Conservation (phyloP, 208 protist species). For the Trypanosoma grayi region DNA sequence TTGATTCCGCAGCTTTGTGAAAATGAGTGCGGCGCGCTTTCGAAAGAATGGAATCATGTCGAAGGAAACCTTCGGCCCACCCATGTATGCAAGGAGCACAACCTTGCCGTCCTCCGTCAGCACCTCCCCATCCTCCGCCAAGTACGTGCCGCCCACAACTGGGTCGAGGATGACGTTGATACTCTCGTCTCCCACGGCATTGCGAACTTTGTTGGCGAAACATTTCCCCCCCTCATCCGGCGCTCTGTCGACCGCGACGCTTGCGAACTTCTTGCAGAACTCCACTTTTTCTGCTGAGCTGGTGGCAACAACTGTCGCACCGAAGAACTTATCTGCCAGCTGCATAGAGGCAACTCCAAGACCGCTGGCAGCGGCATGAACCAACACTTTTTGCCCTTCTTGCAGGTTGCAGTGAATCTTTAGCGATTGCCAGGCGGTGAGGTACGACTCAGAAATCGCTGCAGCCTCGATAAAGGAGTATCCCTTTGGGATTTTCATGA, state of each 20-base stretch:
- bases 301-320: conserved; percentile 59
- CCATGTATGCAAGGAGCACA: conserved; percentile 67
- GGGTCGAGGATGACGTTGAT: conserved; percentile 81
- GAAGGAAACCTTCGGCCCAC: conserved; percentile 51
- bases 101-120: conserved; percentile 68
- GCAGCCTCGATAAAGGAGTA: conserved; percentile 87
- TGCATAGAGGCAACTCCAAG: conserved; percentile 85
- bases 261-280: conserved; percentile 62
- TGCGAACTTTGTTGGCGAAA: conserved; percentile 67
- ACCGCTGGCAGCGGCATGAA: conserved; percentile 89
- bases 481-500: conserved; percentile 80
- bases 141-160: conserved; percentile 72
- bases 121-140: conserved; percentile 53
- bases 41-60: conserved; percentile 61
- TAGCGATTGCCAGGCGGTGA: conserved; percentile 92
- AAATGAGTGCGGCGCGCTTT: conserved; percentile 61
- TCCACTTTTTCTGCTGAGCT: conserved; percentile 70
- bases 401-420: conserved; percentile 59
- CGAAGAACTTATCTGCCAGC: conserved; percentile 79
- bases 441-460: conserved; percentile 89
- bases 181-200: conserved; percentile 33
- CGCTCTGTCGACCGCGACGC: conserved; percentile 48
- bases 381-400: conserved; percentile 71
- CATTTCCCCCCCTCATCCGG: conserved; percentile 62
- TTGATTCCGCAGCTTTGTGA: conserved; percentile 71